Percentiles rank a stretch among this genome's conserved stretches.
phyloP scores from a whole-genome alignment of 768 basidiomycete genomes.

The Panaeolus papilionaceus region DNA sequence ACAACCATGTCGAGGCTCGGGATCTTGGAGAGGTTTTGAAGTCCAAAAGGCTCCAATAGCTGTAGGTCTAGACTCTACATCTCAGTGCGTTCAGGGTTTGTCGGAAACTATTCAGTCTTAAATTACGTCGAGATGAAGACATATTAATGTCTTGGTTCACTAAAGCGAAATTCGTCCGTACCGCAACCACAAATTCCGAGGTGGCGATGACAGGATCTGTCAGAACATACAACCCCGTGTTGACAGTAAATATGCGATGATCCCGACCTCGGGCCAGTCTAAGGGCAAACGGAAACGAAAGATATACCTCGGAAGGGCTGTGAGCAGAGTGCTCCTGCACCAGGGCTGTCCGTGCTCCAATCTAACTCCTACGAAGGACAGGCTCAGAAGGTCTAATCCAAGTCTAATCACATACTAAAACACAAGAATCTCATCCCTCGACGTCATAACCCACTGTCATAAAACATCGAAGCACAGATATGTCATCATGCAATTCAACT shows the following conservation, averaged over 20 bases:
- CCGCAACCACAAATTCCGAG: conserved; percentile 11
- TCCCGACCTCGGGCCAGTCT: neutral
- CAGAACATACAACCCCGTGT: neutral
- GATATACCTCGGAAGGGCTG: neutral
- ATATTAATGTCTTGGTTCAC: conserved; percentile 9
- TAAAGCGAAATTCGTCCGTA: conserved; percentile 2
- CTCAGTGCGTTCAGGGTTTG: neutral
- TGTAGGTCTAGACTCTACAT: conserved; percentile 1
- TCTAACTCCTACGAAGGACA: neutral
- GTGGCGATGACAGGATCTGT: conserved; percentile 12
- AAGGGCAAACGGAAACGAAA: neutral
- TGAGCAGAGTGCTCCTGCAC: neutral
- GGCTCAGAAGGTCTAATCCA: neutral
- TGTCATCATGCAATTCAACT: neutral
- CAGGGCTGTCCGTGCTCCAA: neutral
- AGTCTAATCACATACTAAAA: neutral
- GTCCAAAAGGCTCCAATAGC: neutral
- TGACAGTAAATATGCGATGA: neutral
- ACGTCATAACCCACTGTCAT: neutral
- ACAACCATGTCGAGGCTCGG: neutral
- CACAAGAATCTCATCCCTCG: neutral
- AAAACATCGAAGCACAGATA: neutral
- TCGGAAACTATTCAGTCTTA: neutral
- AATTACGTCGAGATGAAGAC: conserved; percentile 13
- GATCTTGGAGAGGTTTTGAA: neutral